Conservation (phyloP, 2,329 filamentous ascomycete genomes). For the Gnomoniopsis sp. region DNA sequence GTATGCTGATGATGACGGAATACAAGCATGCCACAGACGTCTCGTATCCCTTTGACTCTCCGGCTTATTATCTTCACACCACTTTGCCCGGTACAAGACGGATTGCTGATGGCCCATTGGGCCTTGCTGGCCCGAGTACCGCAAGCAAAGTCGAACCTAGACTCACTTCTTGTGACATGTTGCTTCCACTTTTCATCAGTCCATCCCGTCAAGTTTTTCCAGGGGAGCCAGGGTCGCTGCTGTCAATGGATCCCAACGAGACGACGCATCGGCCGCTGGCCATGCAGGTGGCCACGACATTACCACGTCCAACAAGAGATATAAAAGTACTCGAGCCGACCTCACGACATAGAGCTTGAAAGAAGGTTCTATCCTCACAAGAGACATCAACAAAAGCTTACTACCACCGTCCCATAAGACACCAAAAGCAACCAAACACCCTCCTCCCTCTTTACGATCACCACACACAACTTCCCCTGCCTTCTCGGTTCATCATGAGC, state of each 20-base stretch:
- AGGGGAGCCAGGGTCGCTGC: not conserved
- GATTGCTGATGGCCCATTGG: not conserved
- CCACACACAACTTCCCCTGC: not conserved
- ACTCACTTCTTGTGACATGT: constrained; percentile 10
- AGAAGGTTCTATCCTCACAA: not conserved
- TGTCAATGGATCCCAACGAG: constrained; percentile 8
- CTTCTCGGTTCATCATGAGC: constrained; percentile 5
- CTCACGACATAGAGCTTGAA: not conserved
- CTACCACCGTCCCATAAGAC: not conserved
- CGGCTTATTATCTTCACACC: constrained; percentile 14
- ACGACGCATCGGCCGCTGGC: constrained; percentile 10
- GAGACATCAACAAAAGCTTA: not conserved
- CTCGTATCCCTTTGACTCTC: constrained; percentile 1
- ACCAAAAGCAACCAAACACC: not conserved
- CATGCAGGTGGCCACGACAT: constrained; percentile 3
- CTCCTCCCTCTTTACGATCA: not conserved
- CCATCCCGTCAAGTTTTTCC: constrained; percentile 15
- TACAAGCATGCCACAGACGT: not conserved
- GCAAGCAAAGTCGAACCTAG: not conserved
- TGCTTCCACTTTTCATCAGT: constrained; percentile 19
- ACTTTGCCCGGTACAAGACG: not conserved
- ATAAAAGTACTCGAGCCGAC: constrained; percentile 12
- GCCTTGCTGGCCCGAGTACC: not conserved
- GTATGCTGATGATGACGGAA: constrained; percentile 2
- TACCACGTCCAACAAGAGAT: not conserved